A percentile compares a stretch with the other conserved stretches of the same genome.
Conservation (phyloP, 73 alveolate species). For the Urostyla sp. region DNA sequence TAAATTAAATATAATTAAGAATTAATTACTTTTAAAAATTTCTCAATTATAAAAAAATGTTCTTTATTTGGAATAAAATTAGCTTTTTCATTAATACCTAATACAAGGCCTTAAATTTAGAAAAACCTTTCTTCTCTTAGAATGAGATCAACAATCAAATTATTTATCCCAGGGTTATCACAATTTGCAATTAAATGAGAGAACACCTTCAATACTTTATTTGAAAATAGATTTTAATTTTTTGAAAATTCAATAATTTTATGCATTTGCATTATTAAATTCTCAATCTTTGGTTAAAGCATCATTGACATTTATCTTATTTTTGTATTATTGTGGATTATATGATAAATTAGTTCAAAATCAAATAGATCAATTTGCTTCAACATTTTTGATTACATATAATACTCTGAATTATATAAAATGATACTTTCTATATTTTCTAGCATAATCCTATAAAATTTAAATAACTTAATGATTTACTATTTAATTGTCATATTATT, state of each 20-base stretch:
- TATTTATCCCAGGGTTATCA: slow-evolving; percentile 33
- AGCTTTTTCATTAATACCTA: background rate
- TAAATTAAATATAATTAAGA: background rate
- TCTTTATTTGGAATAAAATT: background rate
- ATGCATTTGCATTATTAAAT: slow-evolving; percentile 6
- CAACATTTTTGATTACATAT: slow-evolving; percentile 26
- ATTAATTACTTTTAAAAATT: slow-evolving; percentile 19
- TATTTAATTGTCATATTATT: slow-evolving; percentile 30
- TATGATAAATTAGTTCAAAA: slow-evolving; percentile 13
- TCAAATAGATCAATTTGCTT: slow-evolving; percentile 14
- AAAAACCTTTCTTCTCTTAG: slow-evolving; percentile 33
- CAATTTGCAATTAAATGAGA: slow-evolving; percentile 43
- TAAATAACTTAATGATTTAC: background rate
- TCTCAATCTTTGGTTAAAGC: background rate
- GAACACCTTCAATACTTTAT: slow-evolving; percentile 1
- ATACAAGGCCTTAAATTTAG: slow-evolving; percentile 4
- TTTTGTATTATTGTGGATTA: background rate
- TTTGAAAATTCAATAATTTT: slow-evolving; percentile 37
- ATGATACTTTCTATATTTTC: slow-evolving; percentile 7
- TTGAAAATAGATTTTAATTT: slow-evolving; percentile 6
- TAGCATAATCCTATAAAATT: slow-evolving; percentile 5
- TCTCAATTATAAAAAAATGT: background rate
- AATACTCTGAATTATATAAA: slow-evolving; percentile 32
- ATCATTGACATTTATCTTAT: background rate
- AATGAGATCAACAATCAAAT: slow-evolving; percentile 4